Evolutionary conservation across 2,329 filamentous ascomycete species (phyloP).

Genomic region (Fusarium liriodendri): DNA sequence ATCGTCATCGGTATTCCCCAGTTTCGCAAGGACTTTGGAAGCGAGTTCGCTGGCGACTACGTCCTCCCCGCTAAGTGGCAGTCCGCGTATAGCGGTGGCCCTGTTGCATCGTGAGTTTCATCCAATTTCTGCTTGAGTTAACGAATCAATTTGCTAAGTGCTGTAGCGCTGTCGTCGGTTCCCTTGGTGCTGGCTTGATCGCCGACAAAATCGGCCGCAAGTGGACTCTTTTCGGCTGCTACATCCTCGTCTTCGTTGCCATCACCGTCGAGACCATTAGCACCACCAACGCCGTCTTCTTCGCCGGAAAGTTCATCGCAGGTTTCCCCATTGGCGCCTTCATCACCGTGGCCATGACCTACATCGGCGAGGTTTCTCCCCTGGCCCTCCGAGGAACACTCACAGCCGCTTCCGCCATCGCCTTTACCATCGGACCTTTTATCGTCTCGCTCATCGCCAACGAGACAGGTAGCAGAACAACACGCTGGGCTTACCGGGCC

Average conservation of each 20-base stretch:
- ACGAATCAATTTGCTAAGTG: not conserved
- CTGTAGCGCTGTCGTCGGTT: conserved; percentile 22
- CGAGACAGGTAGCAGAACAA: conserved; percentile 10
- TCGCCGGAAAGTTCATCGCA: conserved; percentile 34
- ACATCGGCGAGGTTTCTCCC: conserved; percentile 33
- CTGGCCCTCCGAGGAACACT: conserved; percentile 29
- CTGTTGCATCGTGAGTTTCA: conserved; percentile 30
- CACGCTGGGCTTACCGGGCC: conserved; percentile 30
- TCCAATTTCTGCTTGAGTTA: not conserved
- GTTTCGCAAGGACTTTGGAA: conserved; percentile 36
- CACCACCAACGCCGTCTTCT: conserved; percentile 32
- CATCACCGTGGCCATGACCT: conserved; percentile 30
- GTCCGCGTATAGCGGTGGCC: conserved; percentile 33
- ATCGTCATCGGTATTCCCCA: conserved; percentile 28
- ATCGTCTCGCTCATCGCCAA: conserved; percentile 29
- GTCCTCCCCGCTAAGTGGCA: conserved; percentile 32
- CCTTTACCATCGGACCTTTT: conserved; percentile 30
- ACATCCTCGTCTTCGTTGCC: conserved; percentile 27
- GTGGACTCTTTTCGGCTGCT: conserved; percentile 24
- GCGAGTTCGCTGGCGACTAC: conserved; percentile 17
- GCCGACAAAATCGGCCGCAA: conserved; percentile 32
- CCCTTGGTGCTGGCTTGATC: conserved; percentile 25
- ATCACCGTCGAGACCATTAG: conserved; percentile 30
- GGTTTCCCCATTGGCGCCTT: conserved; percentile 28
- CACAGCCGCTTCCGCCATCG: conserved; percentile 25